Evolutionary conservation across 345 rosid species (phyloP).

Genomic region (Arabidopsis suecica): DNA sequence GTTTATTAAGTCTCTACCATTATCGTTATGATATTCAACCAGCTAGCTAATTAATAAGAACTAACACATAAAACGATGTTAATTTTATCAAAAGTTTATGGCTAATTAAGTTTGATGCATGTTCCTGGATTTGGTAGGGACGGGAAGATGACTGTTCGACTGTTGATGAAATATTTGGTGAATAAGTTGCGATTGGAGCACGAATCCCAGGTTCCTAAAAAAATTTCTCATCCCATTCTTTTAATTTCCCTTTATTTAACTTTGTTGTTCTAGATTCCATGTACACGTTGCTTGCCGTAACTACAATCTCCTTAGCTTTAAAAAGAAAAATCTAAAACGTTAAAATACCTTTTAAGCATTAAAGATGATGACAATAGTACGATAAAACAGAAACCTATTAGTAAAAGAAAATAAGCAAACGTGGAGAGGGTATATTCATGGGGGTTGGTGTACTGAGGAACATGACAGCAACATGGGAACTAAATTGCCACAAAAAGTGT

Average conservation of each 20-base stretch:
- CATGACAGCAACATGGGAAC: slow-evolving; percentile 46
- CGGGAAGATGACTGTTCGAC: slow-evolving; percentile 91
- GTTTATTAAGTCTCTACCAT: slow-evolving; percentile 8
- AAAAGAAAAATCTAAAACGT: slow-evolving; percentile 17
- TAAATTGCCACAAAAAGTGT: slow-evolving; percentile 47
- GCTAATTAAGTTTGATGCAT: slow-evolving; percentile 26
- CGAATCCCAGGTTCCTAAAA: slow-evolving; percentile 79
- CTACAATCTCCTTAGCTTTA: slow-evolving; percentile 41
- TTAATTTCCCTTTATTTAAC: slow-evolving; percentile 25
- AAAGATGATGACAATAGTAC: slow-evolving; percentile 38
- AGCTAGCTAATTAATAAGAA: slow-evolving; percentile 21
- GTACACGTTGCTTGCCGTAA: slow-evolving; percentile 51
- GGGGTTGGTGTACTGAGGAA: slow-evolving; percentile 49
- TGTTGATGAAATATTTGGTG: slow-evolving; percentile 92
- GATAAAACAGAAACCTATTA: slow-evolving; percentile 37
- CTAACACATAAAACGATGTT: slow-evolving; percentile 23
- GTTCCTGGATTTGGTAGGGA: slow-evolving; percentile 66
- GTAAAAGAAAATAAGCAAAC: slow-evolving; percentile 33
- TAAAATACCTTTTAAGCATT: slow-evolving; percentile 34
- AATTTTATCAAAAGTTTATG: slow-evolving; percentile 24
- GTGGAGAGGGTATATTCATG: slow-evolving; percentile 47
- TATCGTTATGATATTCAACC: background rate
- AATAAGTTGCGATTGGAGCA: slow-evolving; percentile 88
- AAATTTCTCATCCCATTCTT: background rate
- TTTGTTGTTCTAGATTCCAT: slow-evolving; percentile 41